phyloP scores from a whole-genome alignment of 768 basidiomycete genomes.

The Hypsizygus marmoreus region DNA sequence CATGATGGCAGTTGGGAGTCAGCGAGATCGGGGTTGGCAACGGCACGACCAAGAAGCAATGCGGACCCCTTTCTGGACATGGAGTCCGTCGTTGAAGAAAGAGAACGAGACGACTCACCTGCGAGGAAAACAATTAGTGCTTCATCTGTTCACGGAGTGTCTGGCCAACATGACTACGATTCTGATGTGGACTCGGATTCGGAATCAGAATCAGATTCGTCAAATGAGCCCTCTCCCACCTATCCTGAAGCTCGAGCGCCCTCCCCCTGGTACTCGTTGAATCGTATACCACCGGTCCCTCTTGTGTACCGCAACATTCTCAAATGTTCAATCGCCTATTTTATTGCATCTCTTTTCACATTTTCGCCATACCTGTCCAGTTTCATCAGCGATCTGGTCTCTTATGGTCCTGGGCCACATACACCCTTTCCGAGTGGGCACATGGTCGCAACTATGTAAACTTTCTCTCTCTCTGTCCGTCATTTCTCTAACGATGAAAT shows the following conservation, averaged over 20 bases:
- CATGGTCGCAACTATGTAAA: conserved; percentile 92
- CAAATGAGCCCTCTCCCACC: conserved; percentile 6
- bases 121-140: conserved; percentile 1
- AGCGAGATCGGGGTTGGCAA: neutral
- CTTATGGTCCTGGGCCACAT: conserved; percentile 48
- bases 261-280: conserved; percentile 16
- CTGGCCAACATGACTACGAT: conserved; percentile 18
- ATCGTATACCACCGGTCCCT: conserved; percentile 41
- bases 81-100: conserved; percentile 5
- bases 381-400: conserved; percentile 62
- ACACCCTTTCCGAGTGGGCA: conserved; percentile 81
- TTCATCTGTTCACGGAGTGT: conserved; percentile 2
- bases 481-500: neutral
- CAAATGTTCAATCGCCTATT: conserved; percentile 92
- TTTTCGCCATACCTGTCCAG: conserved; percentile 77
- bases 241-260: conserved; percentile 7
- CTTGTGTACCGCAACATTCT: conserved; percentile 70
- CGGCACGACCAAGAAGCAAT: conserved; percentile 7
- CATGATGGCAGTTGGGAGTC: conserved; percentile 1
- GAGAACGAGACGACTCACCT: neutral
- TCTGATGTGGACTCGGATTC: conserved; percentile 20
- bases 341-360: conserved; percentile 90
- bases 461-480: conserved; percentile 10
- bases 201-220: conserved; percentile 15
- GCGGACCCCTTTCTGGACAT: conserved; percentile 15